These are phyloP conservation scores for Magnolia kwangsiensis DNA, from an alignment of 164 flowering plant species.

Conservation along the genomic window DNA sequence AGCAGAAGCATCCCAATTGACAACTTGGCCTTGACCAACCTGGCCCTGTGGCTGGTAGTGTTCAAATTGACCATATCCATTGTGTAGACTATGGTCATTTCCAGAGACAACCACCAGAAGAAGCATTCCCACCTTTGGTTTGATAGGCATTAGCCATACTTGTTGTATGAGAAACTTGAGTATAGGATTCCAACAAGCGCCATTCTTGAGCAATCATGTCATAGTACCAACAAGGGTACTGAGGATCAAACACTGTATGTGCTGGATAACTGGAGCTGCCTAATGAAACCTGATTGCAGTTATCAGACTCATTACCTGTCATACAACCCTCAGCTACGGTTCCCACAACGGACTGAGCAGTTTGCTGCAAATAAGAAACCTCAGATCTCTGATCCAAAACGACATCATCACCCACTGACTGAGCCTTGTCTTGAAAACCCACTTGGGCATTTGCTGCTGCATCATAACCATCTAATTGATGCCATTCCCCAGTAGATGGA, in stretches of 20 bases:
- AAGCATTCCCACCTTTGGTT: slow-evolving; percentile 34
- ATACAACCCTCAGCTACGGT: slow-evolving; percentile 39
- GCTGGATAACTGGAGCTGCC: slow-evolving; percentile 62
- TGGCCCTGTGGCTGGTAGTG: neutral
- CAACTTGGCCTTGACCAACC: slow-evolving; percentile 9
- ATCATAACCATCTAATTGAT: slow-evolving; percentile 56
- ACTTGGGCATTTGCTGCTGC: slow-evolving; percentile 29
- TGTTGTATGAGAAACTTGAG: slow-evolving; percentile 29
- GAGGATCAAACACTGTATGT: slow-evolving; percentile 91
- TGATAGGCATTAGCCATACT: slow-evolving; percentile 33
- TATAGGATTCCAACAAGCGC: slow-evolving; percentile 58
- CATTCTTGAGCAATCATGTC: slow-evolving; percentile 70
- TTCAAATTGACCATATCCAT: slow-evolving; percentile 14
- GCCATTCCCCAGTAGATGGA: slow-evolving; percentile 71
- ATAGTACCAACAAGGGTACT: slow-evolving; percentile 92
- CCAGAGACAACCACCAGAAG: slow-evolving; percentile 13
- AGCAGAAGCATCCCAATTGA: slow-evolving; percentile 38
- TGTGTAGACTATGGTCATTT: slow-evolving; percentile 9
- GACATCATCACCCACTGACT: slow-evolving; percentile 17
- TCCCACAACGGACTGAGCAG: slow-evolving; percentile 48
- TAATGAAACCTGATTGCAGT: slow-evolving; percentile 49
- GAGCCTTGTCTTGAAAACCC: slow-evolving; percentile 19
- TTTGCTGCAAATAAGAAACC: slow-evolving; percentile 62
- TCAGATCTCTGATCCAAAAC: slow-evolving; percentile 40
- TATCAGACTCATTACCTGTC: slow-evolving; percentile 31